Conservation (phyloP, 176 grass and related monocot genomes). For the Oryza meyeriana region DNA sequence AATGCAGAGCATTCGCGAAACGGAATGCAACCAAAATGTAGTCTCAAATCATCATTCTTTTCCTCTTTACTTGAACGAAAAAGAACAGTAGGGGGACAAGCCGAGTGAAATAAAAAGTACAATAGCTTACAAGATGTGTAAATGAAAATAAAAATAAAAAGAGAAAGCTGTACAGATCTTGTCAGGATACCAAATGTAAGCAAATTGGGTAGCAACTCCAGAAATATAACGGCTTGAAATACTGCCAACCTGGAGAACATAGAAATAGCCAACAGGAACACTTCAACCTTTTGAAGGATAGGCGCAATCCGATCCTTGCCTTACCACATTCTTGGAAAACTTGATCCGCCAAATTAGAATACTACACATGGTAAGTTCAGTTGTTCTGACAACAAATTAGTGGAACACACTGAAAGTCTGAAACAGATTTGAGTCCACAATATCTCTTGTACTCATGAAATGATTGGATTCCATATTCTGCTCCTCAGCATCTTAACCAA, state of each 20-base stretch:
- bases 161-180: neutral
- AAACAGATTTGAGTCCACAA: neutral
- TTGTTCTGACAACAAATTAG: neutral
- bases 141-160: neutral
- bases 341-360: slow-evolving; percentile 3
- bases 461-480: neutral
- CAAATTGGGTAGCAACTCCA: neutral
- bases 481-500: neutral
- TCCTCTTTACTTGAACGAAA: neutral
- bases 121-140: slow-evolving; percentile 9
- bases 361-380: no score
- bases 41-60: neutral
- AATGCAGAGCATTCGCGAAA: neutral
- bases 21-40: neutral
- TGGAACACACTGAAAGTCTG: neutral
- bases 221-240: neutral
- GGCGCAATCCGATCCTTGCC: neutral
- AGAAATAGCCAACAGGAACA: neutral
- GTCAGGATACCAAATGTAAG: neutral
- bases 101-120: neutral
- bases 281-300: neutral
- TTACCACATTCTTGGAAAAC: neutral
- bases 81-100: neutral
- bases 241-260: neutral
- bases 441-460: neutral